Conservation (phyloP, 192 early-diverging fungal species). For the Lobosporangium transversale region DNA sequence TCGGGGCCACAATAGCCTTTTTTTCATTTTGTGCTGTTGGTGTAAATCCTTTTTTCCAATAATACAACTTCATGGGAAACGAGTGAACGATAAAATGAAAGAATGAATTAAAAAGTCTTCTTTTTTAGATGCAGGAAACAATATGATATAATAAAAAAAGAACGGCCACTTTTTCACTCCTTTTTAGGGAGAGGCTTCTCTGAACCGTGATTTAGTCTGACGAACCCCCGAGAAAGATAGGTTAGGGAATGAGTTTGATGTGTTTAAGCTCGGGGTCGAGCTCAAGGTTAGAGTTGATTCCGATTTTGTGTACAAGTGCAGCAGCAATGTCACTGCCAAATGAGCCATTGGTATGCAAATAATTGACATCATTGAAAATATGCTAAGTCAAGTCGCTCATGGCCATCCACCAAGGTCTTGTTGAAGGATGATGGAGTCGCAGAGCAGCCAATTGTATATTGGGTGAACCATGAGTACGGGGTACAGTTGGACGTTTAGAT, state of each 20-base stretch:
- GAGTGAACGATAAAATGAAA: background rate
- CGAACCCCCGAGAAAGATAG: slow-evolving; percentile 17
- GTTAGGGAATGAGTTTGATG: background rate
- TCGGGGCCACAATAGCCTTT: no score
- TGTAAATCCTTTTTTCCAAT: no score
- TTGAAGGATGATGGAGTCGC: no score
- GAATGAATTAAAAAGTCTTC: background rate
- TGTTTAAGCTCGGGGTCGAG: background rate
- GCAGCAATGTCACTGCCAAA: background rate
- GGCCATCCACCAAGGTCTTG: no score
- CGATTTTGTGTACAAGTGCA: background rate
- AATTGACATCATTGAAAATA: no score
- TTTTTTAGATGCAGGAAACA: no score
- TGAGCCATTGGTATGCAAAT: no score
- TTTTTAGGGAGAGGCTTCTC: slow-evolving; percentile 1
- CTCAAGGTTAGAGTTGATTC: background rate
- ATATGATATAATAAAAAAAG: background rate
- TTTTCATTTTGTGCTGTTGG: no score
- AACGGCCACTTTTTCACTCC: no score
- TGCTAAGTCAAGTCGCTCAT: no score
- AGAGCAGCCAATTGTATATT: no score
- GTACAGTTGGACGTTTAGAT: background rate
- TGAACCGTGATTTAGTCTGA: slow-evolving; percentile 12
- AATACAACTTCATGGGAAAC: background rate
- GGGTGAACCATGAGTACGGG: no score